Evolutionary conservation across 2,329 filamentous ascomycete species (phyloP), one percentile per base, ranked within the genome.

Genomic region (Thyridium curvatum): DNA sequence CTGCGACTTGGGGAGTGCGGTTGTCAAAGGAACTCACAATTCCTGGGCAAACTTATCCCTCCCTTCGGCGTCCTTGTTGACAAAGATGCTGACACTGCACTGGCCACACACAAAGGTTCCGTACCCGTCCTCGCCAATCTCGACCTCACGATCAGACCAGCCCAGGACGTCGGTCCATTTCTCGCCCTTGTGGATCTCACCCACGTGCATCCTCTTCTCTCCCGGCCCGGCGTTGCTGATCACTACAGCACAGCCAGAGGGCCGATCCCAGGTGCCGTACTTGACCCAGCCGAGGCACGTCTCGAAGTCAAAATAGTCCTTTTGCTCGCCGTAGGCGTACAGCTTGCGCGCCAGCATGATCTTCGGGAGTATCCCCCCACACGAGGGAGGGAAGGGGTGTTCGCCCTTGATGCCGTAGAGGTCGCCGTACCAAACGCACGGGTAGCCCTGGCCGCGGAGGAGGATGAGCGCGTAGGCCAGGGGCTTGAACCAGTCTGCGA

Each of bases 391-490:
- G 37, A 68, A 63, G 18, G 70, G 62, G 42, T 64, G 53, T 41
- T 61, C 63, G 38, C 59, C 57, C 37, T 65, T 62, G 42, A 79
- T 75, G 16, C 81, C 81, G 58, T 84, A 85, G 2, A 86, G 57
- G 51, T 86, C 82, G 28, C 82, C 82, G 56, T 82, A 86, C 59
- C 84, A 86, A 28, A 84, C 62, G 49, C 78, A 84, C 0, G 83
- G 82, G 42, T 78, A 75, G 16, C 81, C 81, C 15, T 73, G 62
- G 33, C 65, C 53, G 18, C 79, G 72, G 18, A 88, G 74, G 2
- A 89, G 72, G 40, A 87, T 86, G 33, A 88, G 68, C 1, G 81
- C 65, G 56, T 88, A 86, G 12, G 82, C 84, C 13, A 87, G 66
- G 0, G 81, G 73, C 56, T 86, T 86, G 65, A 88, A 84, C 61